phyloP scores from a whole-genome alignment of 371 early-diverging fungal species.

The Lichtheimia ornata region DNA sequence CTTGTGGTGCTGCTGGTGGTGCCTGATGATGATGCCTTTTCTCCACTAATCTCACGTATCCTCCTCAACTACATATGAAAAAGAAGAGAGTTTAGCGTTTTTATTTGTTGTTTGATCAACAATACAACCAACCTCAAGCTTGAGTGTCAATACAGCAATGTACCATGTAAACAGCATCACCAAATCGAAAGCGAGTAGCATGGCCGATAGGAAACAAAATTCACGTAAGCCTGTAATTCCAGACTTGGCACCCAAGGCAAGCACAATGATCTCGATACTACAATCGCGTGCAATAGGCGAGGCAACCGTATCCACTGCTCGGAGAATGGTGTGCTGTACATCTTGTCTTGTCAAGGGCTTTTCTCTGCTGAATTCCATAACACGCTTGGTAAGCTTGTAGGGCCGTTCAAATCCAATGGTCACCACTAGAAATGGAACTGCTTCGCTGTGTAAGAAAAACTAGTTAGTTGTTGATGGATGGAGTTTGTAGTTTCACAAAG shows the following conservation, averaged over 20 bases:
- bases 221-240: constrained; percentile 75
- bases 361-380: constrained; percentile 51
- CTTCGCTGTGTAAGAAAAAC: constrained; percentile 50
- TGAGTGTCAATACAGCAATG: constrained; percentile 79
- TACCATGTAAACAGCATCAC: constrained; percentile 82
- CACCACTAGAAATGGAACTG: constrained; percentile 86
- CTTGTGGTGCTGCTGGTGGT: neutral
- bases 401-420: constrained; percentile 90
- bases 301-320: constrained; percentile 65
- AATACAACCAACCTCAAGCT: constrained; percentile 63
- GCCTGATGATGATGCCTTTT: constrained; percentile 5
- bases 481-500: constrained; percentile 1
- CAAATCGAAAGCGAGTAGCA: constrained; percentile 77
- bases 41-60: constrained; percentile 20
- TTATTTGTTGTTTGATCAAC: neutral
- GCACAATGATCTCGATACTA: constrained; percentile 75
- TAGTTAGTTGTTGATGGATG: neutral
- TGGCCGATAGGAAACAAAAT: constrained; percentile 76
- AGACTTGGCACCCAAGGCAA: constrained; percentile 74
- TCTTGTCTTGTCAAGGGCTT: constrained; percentile 28
- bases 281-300: constrained; percentile 72
- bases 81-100: neutral
- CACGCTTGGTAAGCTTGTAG: constrained; percentile 75
- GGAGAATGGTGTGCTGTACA: constrained; percentile 61
- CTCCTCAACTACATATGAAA: constrained; percentile 10